Evolutionary conservation across 1,139 yeast species (phyloP).

Genomic region (Nakaseomyces delphensis): DNA sequence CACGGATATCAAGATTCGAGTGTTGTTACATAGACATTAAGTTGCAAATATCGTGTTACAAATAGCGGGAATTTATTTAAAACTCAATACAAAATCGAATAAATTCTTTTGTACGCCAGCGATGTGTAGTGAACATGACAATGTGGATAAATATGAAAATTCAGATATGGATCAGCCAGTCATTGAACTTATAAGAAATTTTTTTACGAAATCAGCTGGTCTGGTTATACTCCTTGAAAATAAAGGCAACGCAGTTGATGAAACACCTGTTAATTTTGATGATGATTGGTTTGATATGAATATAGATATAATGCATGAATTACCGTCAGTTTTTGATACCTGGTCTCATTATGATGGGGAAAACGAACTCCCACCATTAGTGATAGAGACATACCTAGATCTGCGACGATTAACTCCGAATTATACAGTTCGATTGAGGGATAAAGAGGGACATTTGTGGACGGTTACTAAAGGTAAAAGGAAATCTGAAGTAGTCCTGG

Average conservation of each 20-base stretch:
- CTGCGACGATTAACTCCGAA: conserved; percentile 50
- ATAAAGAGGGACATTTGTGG: conserved; percentile 41
- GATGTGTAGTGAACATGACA: background rate
- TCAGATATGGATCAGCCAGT: conserved; percentile 12
- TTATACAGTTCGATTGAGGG: conserved; percentile 58
- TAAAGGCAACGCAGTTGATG: conserved; percentile 6
- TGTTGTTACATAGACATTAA: no score
- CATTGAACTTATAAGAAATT: conserved; percentile 25
- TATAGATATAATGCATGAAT: conserved; percentile 10
- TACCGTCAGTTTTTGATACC: conserved; percentile 18
- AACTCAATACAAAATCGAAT: no score
- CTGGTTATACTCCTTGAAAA: background rate
- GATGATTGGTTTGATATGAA: conserved; percentile 18
- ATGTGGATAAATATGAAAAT: background rate
- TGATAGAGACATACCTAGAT: conserved; percentile 77
- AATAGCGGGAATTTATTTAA: no score
- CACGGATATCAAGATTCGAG: no score
- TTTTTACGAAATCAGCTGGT: conserved; percentile 26
- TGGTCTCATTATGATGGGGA: conserved; percentile 27
- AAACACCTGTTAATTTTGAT: conserved; percentile 10
- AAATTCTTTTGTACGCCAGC: background rate
- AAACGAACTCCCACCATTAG: conserved; percentile 59
- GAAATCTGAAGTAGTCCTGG: conserved; percentile 76
- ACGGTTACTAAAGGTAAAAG: conserved; percentile 46
- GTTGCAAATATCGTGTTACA: no score